These are phyloP conservation scores for Saturnispora silvae DNA, from an alignment of 805 yeast species.

Conservation along the genomic window DNA sequence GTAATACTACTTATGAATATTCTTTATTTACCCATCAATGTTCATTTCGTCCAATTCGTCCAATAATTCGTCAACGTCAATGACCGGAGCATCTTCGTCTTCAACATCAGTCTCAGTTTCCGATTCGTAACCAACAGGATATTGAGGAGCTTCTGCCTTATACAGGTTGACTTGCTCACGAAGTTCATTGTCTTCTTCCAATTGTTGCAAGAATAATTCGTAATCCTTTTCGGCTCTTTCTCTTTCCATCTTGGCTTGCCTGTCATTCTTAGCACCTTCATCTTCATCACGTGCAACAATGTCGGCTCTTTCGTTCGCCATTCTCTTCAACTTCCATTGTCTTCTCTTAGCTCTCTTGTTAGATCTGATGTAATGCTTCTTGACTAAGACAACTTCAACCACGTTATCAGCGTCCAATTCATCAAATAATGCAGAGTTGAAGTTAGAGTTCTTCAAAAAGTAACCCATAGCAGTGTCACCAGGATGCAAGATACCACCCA, in stretches of 20 bases:
- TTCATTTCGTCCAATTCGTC: constrained; percentile 95
- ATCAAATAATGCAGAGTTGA: constrained; percentile 82
- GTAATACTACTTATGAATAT: background rate
- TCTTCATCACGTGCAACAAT: constrained; percentile 43
- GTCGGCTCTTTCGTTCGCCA: constrained; percentile 93
- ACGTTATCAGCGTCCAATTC: constrained; percentile 47
- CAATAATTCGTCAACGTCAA: constrained; percentile 82
- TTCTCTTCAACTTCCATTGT: constrained; percentile 88
- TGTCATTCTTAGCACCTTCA: constrained; percentile 37
- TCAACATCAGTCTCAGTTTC: constrained; percentile 61
- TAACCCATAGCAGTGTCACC: constrained; percentile 95
- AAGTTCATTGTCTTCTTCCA: constrained; percentile 93
- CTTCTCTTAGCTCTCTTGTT: constrained; percentile 65
- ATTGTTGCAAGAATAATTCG: constrained; percentile 90
- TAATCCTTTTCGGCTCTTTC: constrained; percentile 92
- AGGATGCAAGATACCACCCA: constrained; percentile 91
- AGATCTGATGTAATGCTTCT: constrained; percentile 80
- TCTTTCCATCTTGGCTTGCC: constrained; percentile 76
- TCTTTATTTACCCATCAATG: constrained; percentile 35
- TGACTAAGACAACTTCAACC: constrained; percentile 81
- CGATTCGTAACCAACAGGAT: constrained; percentile 37
- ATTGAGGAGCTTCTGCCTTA: constrained; percentile 37
- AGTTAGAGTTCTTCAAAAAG: constrained; percentile 73
- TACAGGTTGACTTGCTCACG: constrained; percentile 85
- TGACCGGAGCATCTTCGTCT: constrained; percentile 79